A percentile compares a stretch with the other conserved stretches of the same genome.
Conservation (phyloP, 75 land plant species). For the Cupressus sempervirens region DNA sequence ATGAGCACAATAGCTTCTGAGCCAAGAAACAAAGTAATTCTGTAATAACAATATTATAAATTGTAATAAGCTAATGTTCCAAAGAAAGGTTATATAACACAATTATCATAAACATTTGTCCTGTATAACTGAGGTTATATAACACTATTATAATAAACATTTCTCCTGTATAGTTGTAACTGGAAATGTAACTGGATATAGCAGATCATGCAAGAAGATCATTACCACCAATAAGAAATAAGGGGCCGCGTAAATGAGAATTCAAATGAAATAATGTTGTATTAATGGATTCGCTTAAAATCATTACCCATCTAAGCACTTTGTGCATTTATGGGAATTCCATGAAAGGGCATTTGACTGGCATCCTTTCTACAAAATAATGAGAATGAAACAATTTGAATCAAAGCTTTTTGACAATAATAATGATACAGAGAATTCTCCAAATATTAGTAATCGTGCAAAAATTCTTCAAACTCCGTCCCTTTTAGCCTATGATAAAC, state of each 20-base stretch:
- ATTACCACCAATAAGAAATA: not conserved
- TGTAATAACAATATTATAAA: not conserved
- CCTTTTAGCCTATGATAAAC: slow-evolving; percentile 42
- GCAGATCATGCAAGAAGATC: not conserved
- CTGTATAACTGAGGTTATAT: not conserved
- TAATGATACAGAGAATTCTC: not conserved
- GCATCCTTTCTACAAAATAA: not conserved
- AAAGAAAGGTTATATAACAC: not conserved
- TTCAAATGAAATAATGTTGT: not conserved
- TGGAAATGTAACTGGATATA: not conserved
- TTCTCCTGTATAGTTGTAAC: not conserved
- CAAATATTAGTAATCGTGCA: slow-evolving; percentile 9
- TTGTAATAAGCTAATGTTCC: not conserved
- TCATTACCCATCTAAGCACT: not conserved
- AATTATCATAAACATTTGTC: not conserved
- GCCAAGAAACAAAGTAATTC: not conserved
- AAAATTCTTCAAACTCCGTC: slow-evolving; percentile 42
- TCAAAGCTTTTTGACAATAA: not conserved
- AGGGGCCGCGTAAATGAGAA: not conserved
- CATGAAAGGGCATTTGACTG: not conserved
- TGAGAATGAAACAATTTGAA: not conserved
- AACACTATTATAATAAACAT: not conserved
- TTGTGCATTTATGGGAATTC: not conserved
- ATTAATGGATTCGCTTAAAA: not conserved
- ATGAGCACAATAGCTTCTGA: not conserved